Conservation (phyloP, 2,329 filamentous ascomycete species). For the Orbilia ellipsospora region DNA sequence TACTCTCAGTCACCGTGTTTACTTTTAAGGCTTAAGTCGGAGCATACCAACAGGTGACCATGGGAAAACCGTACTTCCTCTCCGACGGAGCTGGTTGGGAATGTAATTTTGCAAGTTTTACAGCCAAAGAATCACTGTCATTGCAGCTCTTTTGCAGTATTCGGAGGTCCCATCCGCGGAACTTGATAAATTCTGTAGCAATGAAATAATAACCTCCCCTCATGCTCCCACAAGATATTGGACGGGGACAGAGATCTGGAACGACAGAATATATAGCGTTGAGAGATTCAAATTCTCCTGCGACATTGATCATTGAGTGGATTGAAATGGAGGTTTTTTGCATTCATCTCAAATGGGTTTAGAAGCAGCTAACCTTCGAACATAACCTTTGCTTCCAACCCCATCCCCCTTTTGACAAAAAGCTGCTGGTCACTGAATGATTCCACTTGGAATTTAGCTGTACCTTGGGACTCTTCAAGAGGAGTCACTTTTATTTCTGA, state of each 20-base stretch:
- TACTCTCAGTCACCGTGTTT: not conserved
- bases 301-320: conserved; percentile 1
- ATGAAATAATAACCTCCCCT: conserved; percentile 68
- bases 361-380: conserved; percentile 69
- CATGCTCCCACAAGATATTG: conserved; percentile 76
- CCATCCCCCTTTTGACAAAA: conserved; percentile 78
- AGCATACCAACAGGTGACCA: conserved; percentile 75
- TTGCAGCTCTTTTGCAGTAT: conserved; percentile 60
- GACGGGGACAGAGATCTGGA: conserved; percentile 78
- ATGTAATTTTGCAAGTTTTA: conserved; percentile 82
- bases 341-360: not conserved
- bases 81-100: conserved; percentile 75
- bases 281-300: conserved; percentile 83
- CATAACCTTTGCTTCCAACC: conserved; percentile 73
- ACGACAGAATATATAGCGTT: conserved; percentile 80
- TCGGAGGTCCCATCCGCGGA: conserved; percentile 64
- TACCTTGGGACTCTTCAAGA: conserved; percentile 72
- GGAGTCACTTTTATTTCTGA: conserved; percentile 68
- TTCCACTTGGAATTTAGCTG: conserved; percentile 73
- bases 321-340: too few relatives aligned
- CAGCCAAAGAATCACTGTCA: conserved; percentile 72
- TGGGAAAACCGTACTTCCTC: conserved; percentile 83
- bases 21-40: not conserved
- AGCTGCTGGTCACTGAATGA: conserved; percentile 66
- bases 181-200: conserved; percentile 83